Base-by-base conservation (phyloP, 1,139 yeast genomes). In the Blastobotrys ciferrii region DNA sequence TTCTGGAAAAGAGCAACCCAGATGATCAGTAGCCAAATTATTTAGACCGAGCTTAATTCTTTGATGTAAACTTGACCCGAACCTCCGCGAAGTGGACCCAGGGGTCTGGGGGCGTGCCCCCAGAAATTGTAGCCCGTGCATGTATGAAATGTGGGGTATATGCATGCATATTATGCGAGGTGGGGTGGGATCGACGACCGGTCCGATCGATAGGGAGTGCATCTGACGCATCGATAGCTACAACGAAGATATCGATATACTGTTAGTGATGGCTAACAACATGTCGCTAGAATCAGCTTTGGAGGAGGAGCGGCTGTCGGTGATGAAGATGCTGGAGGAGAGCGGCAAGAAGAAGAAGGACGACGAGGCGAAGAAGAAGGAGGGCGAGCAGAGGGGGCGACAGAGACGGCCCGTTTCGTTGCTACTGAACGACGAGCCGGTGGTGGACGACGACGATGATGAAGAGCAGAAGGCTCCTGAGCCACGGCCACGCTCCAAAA, bases 261-360 rank as follows among this genome's bases (percentile, higher is more conserved):
- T 9, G 28, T 6, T 9, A 9, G 9, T n/a, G 13, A 32, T 32
- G 13, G 35, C 35, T 32, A 32, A 32, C 13, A 23, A 40, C 17
- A 74, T 74, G 77, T 74, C 78, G 4, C 56, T 75, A 25, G 77
- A 73, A 56, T 70, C 74, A 18, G 76, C 77, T 7, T 54, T 74
- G 30, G 77, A 74, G 49, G 77, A 73, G 47, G 78, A 75, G 53
- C 66, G 75, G 40, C 60, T 63, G 23, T 65, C 68, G 40, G 69
- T 74, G 46, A 60, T 73, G 15, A 66, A 66, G 49, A 61, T 68
- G 19, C 59, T 72, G 43, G 72, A 68, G 28, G 42, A 45, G 37
- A 23, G 42, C 23, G 38, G 43, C 25, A 37, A 38, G 41, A 28
- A 40, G 17, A 20, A 41, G 33, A 14, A 37, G 23, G 39, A 50